These are phyloP conservation scores for Pezicula rhizophila DNA, from an alignment of 2,329 filamentous ascomycete genomes.

Conservation along the genomic window DNA sequence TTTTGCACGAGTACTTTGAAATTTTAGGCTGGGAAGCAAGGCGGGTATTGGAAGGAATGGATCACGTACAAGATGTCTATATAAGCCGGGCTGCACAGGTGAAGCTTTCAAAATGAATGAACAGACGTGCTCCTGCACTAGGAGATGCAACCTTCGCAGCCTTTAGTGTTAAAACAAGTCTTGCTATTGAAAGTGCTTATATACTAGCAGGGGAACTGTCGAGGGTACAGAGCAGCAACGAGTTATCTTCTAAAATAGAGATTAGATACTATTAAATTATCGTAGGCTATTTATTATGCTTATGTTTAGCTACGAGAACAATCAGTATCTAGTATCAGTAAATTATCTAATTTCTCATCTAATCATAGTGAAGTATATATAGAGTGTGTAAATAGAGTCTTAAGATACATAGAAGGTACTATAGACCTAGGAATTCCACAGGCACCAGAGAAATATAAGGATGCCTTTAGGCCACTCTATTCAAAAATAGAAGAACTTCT, in stretches of 20 bases:
- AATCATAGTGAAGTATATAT: no score
- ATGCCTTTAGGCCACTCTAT: slow-evolving; percentile 29
- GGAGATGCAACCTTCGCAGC: slow-evolving; percentile 43
- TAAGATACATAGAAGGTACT: no score
- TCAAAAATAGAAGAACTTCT: neutral
- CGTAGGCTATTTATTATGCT: no score
- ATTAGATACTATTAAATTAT: no score
- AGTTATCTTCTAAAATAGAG: no score
- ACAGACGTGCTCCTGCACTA: slow-evolving; percentile 39
- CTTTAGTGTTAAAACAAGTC: slow-evolving; percentile 35
- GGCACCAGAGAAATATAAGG: slow-evolving; percentile 33
- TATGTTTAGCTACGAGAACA: no score
- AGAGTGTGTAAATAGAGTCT: no score
- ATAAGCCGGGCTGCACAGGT: slow-evolving; percentile 36
- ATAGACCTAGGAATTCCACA: no score
- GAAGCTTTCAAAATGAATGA: slow-evolving; percentile 33
- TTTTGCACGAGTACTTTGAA: neutral
- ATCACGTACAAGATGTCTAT: slow-evolving; percentile 35
- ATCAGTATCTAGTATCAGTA: no score
- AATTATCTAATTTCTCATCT: no score
- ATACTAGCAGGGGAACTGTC: slow-evolving; percentile 38
- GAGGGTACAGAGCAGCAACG: slow-evolving; percentile 16
- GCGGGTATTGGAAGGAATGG: slow-evolving; percentile 34
- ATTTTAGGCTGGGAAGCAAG: slow-evolving; percentile 13
- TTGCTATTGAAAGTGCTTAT: slow-evolving; percentile 36